Conservation (phyloP, 176 grass and related monocot species). For the Triticum monococcum region DNA sequence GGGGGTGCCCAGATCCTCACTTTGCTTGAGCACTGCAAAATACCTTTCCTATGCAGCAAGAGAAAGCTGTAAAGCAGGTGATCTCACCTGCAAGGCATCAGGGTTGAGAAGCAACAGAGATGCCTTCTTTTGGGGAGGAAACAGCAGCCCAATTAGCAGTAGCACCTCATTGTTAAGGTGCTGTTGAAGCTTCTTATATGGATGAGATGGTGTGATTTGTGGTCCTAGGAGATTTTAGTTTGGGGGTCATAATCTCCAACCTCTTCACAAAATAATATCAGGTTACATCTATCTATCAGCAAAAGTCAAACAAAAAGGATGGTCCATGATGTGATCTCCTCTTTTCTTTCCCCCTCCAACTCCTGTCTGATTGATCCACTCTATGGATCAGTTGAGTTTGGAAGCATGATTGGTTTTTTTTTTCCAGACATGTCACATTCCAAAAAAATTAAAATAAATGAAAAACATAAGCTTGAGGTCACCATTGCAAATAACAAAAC, state of each 20-base stretch:
- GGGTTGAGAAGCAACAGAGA: constrained; percentile 14
- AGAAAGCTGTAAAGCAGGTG: constrained; percentile 36
- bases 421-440: neutral
- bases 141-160: neutral
- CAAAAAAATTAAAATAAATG: neutral
- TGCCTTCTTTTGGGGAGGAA: constrained; percentile 10
- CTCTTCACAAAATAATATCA: neutral
- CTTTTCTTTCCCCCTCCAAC: neutral
- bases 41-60: constrained; percentile 57
- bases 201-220: constrained; percentile 12
- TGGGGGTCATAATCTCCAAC: constrained; percentile 28
- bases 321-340: neutral
- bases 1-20: constrained; percentile 4
- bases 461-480: neutral
- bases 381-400: neutral
- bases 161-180: neutral
- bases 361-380: neutral
- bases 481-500: neutral
- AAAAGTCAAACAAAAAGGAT: constrained; percentile 24
- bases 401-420: neutral
- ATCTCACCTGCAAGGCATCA: constrained; percentile 25
- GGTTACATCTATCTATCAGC: neutral
- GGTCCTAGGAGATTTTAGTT: constrained; percentile 33
- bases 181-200: neutral
- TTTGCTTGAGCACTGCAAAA: constrained; percentile 51